These are phyloP conservation scores for Coemansia sp. DNA, from an alignment of 192 early-diverging fungal genomes.

Conservation along the genomic window DNA sequence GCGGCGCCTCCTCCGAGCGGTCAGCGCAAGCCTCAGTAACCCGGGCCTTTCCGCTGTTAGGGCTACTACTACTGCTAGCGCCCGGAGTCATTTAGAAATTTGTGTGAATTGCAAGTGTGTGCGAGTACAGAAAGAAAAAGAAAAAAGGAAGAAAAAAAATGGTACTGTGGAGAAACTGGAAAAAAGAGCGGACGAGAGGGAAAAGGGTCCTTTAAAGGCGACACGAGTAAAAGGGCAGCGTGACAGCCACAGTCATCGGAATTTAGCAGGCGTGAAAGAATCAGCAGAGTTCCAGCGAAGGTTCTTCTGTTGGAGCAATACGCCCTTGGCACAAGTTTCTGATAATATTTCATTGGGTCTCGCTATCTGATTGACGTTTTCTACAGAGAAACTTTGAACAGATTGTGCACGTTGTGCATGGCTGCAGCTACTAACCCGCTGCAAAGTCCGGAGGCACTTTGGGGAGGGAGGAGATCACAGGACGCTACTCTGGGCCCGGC, in stretches of 20 bases:
- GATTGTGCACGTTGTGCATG: background rate
- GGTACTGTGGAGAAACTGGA: background rate
- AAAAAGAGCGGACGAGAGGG: background rate
- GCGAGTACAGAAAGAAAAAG: background rate
- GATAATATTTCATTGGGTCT: background rate
- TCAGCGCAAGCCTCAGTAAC: background rate
- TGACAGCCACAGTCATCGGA: background rate
- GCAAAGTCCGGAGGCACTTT: background rate
- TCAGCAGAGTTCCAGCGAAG: background rate
- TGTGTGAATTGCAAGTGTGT: constrained; percentile 4
- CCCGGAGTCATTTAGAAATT: background rate
- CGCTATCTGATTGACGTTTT: background rate
- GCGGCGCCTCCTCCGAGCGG: constrained; percentile 9
- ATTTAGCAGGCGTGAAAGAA: background rate
- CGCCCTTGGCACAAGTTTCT: background rate
- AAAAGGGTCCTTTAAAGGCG: background rate
- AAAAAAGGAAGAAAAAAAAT: background rate
- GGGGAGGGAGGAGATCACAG: background rate
- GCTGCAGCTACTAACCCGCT: background rate
- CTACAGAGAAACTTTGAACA: background rate
- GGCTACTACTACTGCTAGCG: background rate
- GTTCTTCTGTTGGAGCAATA: background rate
- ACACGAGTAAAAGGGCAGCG: background rate
- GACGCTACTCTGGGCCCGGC: background rate
- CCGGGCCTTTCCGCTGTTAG: background rate